Base-by-base conservation (phyloP, 352 stramenopile genomes). In the Phytophthora meadii region DNA sequence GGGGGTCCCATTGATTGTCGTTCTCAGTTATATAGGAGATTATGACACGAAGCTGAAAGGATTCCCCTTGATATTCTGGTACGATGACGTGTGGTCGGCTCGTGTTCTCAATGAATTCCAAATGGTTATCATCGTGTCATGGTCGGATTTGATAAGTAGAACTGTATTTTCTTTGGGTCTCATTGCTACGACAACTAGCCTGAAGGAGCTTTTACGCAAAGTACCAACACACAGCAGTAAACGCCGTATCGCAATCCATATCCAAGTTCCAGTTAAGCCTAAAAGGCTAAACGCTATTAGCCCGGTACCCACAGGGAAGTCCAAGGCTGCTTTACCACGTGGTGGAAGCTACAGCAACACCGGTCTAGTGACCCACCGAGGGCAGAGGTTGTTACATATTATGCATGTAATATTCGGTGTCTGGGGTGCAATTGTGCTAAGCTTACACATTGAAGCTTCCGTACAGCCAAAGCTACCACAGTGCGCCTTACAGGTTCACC, bases 11-110 rank as follows among this genome's bases (percentile, higher is more conserved):
- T 36, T 68, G 0, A 65, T 68, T 39, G 25, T 83, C 4, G 58
- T 62, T 3, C 22, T 59, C 3, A 40, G 45, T 19, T 80, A 83
- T 30, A 12, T 69, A 0, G 15, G 30, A 12, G 34, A 68, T 3
- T 80, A 78, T 25, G 54, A 78, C 25, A 44, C 52, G 7, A 3
- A 24, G 0, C 19, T 50, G 5, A 25, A 39, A 0, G 62, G 67
- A 5, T 75, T 86, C 48, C 54, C 60, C 4, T n/a, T 46, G 8
- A 25, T 47, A 25, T 47, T 36, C 17, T 84, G 72, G 76, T 80
- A 70, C 47, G 57, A 63, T 15, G 67, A 84, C 41, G 32, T 42
- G 11, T 75, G 74, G 67, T 47, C 67, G 28, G 44, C 68, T 17
- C 56, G 53, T 24, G 49, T 49, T 0, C 24, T 63, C 4, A 74